phyloP scores from a whole-genome alignment of 805 yeast species.

The Wickerhamiella occidentalis region DNA sequence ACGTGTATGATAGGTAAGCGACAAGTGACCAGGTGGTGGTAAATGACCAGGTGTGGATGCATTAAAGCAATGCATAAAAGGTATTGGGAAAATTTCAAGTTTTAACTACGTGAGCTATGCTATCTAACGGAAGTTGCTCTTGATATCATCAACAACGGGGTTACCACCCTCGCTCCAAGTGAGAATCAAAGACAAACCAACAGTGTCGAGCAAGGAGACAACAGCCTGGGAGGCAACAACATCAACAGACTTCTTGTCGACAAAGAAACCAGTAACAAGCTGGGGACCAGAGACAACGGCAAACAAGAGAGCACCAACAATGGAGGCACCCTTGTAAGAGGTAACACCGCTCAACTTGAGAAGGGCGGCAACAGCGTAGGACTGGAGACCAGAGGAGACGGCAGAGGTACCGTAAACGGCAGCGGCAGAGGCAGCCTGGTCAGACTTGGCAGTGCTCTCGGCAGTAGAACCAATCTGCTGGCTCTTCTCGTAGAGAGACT shows the following conservation, averaged over 20 bases:
- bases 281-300: constrained; percentile 30
- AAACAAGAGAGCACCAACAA: constrained; percentile 30
- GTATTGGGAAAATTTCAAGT: too few species aligned
- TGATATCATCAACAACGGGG: constrained; percentile 12
- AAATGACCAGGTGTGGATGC: too few species aligned
- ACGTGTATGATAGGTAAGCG: constrained; percentile 2
- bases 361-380: constrained; percentile 33
- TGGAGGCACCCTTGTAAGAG: constrained; percentile 31
- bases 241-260: constrained; percentile 29
- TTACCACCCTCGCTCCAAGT: constrained; percentile 24
- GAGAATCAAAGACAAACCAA: constrained; percentile 31
- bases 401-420: constrained; percentile 28
- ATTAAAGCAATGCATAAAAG: too few species aligned
- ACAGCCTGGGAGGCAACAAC: constrained; percentile 26
- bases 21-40: too few species aligned
- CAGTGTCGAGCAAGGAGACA: constrained; percentile 31
- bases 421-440: constrained; percentile 30
- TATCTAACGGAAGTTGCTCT: constrained; percentile 1
- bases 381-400: constrained; percentile 29
- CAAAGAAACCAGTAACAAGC: constrained; percentile 26
- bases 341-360: constrained; percentile 30
- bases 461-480: constrained; percentile 20
- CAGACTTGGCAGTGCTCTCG: constrained; percentile 28
- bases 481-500: constrained; percentile 31
- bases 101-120: neutral